phyloP scores from a whole-genome alignment of 73 alveolate genomes.

The Paramecium primaurelia region DNA sequence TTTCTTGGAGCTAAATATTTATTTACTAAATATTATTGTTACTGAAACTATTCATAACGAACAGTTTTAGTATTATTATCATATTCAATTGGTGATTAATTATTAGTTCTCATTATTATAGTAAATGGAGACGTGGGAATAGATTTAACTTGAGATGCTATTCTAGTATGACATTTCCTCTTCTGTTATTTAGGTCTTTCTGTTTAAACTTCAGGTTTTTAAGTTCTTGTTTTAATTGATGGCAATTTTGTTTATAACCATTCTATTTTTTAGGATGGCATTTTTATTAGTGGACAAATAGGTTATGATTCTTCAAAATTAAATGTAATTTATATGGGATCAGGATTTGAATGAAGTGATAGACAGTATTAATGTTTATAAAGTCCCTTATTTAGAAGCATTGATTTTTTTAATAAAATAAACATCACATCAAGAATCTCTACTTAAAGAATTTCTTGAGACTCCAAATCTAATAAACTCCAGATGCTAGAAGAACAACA shows the following conservation, averaged over 20 bases:
- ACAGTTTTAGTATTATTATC: background rate
- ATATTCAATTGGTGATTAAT: background rate
- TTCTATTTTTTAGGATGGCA: background rate
- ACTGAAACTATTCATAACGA: background rate
- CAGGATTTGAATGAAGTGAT: background rate
- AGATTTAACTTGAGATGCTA: background rate
- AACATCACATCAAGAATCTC: conserved; percentile 45
- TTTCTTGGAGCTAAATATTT: background rate
- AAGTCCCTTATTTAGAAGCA: background rate
- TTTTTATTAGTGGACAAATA: background rate
- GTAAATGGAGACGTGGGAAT: background rate
- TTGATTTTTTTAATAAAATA: background rate
- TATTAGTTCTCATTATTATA: background rate
- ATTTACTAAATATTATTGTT: background rate
- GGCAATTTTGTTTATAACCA: background rate
- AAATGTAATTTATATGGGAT: background rate
- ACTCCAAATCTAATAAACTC: conserved; percentile 35
- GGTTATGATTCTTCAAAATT: background rate
- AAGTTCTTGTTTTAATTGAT: background rate
- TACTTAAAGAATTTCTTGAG: conserved; percentile 14
- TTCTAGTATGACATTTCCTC: background rate
- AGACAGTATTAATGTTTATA: background rate
- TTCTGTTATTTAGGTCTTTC: background rate
- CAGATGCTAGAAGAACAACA: background rate
- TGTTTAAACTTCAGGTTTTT: background rate